These are phyloP conservation scores for Parsonsia alboflavescens DNA, from an alignment of 257 asterid genomes.

Conservation along the genomic window DNA sequence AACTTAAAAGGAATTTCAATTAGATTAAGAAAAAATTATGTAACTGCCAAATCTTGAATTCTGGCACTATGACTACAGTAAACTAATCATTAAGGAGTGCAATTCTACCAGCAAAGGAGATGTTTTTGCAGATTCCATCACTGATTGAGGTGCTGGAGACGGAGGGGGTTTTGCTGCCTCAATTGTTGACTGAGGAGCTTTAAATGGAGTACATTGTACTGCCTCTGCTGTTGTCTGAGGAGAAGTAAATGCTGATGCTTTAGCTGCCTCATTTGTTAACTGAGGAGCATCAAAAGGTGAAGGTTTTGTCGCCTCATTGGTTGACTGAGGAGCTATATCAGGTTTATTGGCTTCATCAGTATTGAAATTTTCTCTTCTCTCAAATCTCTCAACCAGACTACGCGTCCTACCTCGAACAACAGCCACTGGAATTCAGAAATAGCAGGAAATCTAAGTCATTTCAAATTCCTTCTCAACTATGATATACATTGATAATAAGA, in stretches of 20 bases:
- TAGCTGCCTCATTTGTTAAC: slow-evolving; percentile 1
- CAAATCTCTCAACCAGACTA: slow-evolving; percentile 90
- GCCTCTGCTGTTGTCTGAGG: slow-evolving; percentile 2
- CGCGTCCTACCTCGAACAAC: slow-evolving; percentile 91
- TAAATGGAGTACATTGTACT: slow-evolving; percentile 3
- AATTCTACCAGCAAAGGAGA: slow-evolving; percentile 11
- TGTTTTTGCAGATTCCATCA: slow-evolving; percentile 11
- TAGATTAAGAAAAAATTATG: neutral
- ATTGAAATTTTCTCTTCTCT: slow-evolving; percentile 46
- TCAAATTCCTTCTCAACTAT: slow-evolving; percentile 2
- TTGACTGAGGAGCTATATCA: slow-evolving; percentile 28
- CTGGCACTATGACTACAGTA: neutral
- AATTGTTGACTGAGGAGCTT: neutral
- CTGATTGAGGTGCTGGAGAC: neutral
- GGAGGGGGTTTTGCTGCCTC: slow-evolving; percentile 13
- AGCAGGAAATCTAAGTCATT: slow-evolving; percentile 16
- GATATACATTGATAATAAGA: slow-evolving; percentile 8
- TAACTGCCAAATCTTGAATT: neutral
- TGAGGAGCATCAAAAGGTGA: slow-evolving; percentile 13
- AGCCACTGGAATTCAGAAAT: slow-evolving; percentile 50
- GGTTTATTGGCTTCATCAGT: slow-evolving; percentile 40
- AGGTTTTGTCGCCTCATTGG: slow-evolving; percentile 32
- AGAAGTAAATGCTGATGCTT: slow-evolving; percentile 5
- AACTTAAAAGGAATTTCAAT: neutral
- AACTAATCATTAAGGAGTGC: slow-evolving; percentile 2